These are phyloP conservation scores for Paramecium pentaurelia DNA, from an alignment of 73 alveolate genomes.

Conservation along the genomic window DNA sequence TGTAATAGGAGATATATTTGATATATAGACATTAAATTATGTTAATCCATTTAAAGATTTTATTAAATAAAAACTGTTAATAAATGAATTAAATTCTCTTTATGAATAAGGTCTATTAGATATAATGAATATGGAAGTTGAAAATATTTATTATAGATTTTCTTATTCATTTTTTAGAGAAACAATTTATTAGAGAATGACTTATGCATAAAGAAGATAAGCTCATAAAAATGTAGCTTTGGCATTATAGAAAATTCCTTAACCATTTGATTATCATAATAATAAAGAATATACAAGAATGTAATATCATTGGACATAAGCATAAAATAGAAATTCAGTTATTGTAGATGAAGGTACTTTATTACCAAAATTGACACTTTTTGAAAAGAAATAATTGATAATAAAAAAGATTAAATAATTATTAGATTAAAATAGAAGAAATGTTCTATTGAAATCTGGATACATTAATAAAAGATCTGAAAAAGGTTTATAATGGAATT, in stretches of 20 bases:
- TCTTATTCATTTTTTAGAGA: conserved; percentile 18
- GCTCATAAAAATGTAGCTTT: conserved; percentile 41
- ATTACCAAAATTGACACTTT: neutral
- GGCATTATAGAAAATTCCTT: neutral
- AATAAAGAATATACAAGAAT: neutral
- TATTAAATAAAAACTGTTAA: neutral
- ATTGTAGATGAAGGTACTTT: neutral
- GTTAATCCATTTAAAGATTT: conserved; percentile 4
- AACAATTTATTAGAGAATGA: conserved; percentile 15
- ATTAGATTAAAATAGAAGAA: neutral
- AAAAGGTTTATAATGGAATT: conserved; percentile 17
- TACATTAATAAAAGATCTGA: conserved; percentile 11
- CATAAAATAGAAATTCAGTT: neutral
- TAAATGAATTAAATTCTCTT: neutral
- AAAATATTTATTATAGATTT: conserved; percentile 24
- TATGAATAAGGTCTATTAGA: neutral
- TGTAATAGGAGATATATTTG: conserved; percentile 40
- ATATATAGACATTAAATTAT: neutral
- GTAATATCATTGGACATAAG: conserved; percentile 10
- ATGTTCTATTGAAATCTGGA: neutral
- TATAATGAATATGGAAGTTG: neutral
- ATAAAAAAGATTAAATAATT: neutral
- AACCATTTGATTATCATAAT: conserved; percentile 32
- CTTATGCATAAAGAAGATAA: conserved; percentile 28
- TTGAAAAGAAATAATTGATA: neutral